These are phyloP conservation scores for Geotrichum fermentans DNA, from an alignment of 1,139 yeast genomes.

Conservation along the genomic window DNA sequence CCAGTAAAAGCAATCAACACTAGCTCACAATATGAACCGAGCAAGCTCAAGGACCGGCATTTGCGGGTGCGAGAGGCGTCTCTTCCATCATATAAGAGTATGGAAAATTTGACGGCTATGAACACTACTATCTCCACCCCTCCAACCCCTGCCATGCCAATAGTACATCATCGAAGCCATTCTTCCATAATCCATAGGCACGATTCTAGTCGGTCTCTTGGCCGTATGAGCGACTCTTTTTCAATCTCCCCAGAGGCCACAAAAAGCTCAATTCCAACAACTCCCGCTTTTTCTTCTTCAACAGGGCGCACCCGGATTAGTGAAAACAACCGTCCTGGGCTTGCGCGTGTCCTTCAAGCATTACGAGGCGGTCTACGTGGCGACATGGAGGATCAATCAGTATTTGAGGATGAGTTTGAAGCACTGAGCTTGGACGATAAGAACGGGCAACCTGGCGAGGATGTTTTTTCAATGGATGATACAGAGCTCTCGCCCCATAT, in stretches of 20 bases:
- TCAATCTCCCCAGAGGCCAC: constrained; percentile 10
- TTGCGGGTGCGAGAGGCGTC: constrained; percentile 4
- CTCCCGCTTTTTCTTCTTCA: constrained; percentile 8
- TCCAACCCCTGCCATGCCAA: constrained; percentile 1
- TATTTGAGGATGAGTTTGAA: constrained; percentile 15
- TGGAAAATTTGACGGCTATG: constrained; percentile 15
- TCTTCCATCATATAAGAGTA: constrained; percentile 14
- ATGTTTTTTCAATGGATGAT: constrained; percentile 30
- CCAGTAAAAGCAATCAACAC: neutral
- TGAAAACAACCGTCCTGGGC: constrained; percentile 7
- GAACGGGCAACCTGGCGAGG: constrained; percentile 22
- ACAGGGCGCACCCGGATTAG: constrained; percentile 4
- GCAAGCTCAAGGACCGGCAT: neutral
- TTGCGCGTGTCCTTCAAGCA: constrained; percentile 13
- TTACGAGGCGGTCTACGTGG: constrained; percentile 18
- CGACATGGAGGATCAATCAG: constrained; percentile 4
- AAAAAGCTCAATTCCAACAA: neutral
- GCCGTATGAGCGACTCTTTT: constrained; percentile 2
- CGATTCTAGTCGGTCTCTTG: constrained; percentile 10
- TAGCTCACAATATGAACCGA: neutral
- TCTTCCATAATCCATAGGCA: constrained; percentile 14
- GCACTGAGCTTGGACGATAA: constrained; percentile 6
- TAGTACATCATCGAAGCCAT: constrained; percentile 15
- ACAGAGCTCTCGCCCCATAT: constrained; percentile 11
- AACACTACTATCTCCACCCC: neutral